Evolutionary conservation across 2,329 filamentous ascomycete species (phyloP).

Genomic region (Aaosphaeria pasadenensis): DNA sequence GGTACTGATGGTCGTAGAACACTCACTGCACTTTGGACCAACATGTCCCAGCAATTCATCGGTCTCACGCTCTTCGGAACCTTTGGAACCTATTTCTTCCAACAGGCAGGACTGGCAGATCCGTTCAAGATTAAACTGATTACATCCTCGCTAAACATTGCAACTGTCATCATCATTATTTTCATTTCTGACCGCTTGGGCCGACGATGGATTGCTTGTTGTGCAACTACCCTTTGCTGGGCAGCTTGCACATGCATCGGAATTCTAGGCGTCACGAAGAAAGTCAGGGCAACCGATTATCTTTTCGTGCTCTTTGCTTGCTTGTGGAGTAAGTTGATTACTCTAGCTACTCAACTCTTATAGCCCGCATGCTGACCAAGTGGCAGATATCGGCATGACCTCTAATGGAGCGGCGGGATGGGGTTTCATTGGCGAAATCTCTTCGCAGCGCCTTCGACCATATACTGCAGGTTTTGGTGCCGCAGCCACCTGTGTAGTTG

Average conservation of each 20-base stretch:
- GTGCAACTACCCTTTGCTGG: neutral
- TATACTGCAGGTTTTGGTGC: constrained; percentile 8
- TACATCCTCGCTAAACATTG: constrained; percentile 4
- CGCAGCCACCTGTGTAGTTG: constrained; percentile 6
- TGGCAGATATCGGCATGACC: constrained; percentile 6
- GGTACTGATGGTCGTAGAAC: constrained; percentile 39
- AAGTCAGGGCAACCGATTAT: constrained; percentile 3
- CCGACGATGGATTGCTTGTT: neutral
- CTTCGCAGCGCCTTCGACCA: constrained; percentile 6
- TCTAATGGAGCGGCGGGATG: constrained; percentile 6
- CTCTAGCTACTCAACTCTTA: neutral
- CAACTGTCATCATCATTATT: neutral
- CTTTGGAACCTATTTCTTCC: constrained; percentile 25
- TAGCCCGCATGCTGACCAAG: neutral
- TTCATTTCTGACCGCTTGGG: neutral
- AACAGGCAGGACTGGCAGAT: constrained; percentile 6
- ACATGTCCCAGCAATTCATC: constrained; percentile 41
- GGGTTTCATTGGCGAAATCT: constrained; percentile 8
- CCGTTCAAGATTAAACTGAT: constrained; percentile 6
- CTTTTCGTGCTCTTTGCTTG: constrained; percentile 4
- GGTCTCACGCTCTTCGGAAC: constrained; percentile 40
- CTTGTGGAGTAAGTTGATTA: constrained; percentile 3
- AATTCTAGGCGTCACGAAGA: constrained; percentile 1
- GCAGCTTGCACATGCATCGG: neutral
- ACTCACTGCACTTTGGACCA: constrained; percentile 40